These are phyloP conservation scores for Aureobasidium sp. DNA, from an alignment of 2,329 filamentous ascomycete genomes.

Conservation along the genomic window DNA sequence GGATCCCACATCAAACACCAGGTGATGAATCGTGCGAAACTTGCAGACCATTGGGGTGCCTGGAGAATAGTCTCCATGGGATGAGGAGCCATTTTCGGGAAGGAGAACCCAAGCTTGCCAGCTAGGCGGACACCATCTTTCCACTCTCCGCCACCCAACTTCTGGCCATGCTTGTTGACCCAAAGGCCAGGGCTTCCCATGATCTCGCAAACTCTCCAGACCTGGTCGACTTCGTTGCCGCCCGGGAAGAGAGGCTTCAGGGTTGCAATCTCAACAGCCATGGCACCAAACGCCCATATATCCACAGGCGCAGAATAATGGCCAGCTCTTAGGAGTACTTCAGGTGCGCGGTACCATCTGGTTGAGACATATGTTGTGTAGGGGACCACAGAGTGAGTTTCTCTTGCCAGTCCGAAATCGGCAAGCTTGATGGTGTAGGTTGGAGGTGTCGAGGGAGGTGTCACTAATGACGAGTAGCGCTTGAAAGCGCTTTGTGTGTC, in stretches of 20 bases:
- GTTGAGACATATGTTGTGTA: conserved; percentile 99
- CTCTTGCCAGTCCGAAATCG: conserved; percentile 93
- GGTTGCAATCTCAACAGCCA: conserved; percentile 96
- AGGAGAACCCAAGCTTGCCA: conserved; percentile 94
- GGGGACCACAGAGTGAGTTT: conserved; percentile 90
- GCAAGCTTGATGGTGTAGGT: conserved; percentile 96
- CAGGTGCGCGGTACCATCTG: conserved; percentile 87
- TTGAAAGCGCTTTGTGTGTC: conserved; percentile 80
- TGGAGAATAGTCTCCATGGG: conserved; percentile 91
- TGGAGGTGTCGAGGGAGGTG: conserved; percentile 87
- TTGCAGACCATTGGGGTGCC: conserved; percentile 80
- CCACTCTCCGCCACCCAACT: conserved; percentile 94
- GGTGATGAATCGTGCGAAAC: conserved; percentile 86
- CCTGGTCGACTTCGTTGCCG: conserved; percentile 96
- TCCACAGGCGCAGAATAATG: conserved; percentile 97
- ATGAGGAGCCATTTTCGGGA: conserved; percentile 97
- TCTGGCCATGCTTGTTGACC: conserved; percentile 83
- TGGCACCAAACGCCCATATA: conserved; percentile 96
- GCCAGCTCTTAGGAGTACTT: conserved; percentile 85
- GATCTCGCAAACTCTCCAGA: conserved; percentile 97
- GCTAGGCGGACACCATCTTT: conserved; percentile 86
- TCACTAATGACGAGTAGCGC: conserved; percentile 86
- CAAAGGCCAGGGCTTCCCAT: conserved; percentile 98
- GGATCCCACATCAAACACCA: conserved; percentile 99
- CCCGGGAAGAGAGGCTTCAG: conserved; percentile 94